A percentile compares a stretch with the other conserved stretches of the same genome.
Evolutionary conservation across 2,329 filamentous ascomycete species (phyloP).

Genomic region (Tolypocladium paradoxum): DNA sequence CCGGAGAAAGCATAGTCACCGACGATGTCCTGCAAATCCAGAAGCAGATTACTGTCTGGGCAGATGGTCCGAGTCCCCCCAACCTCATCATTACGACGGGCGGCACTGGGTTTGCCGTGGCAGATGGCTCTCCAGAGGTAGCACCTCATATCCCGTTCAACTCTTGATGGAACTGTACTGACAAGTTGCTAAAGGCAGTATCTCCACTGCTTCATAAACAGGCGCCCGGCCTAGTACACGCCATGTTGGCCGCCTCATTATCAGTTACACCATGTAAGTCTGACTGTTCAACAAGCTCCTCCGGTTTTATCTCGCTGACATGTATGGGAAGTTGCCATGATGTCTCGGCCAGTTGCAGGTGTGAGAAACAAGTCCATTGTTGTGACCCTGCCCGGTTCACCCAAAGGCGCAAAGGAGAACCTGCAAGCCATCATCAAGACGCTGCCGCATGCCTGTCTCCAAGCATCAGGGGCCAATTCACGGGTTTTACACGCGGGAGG

Average conservation of each 20-base stretch:
- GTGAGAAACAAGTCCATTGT: slow-evolving; percentile 73
- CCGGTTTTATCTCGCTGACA: not conserved
- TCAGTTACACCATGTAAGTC: slow-evolving; percentile 78
- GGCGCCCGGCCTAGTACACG: slow-evolving; percentile 86
- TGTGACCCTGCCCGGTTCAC: slow-evolving; percentile 83
- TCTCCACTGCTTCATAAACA: slow-evolving; percentile 68
- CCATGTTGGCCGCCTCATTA: slow-evolving; percentile 79
- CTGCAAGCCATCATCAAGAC: slow-evolving; percentile 78
- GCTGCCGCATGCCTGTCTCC: slow-evolving; percentile 89
- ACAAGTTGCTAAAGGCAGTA: slow-evolving; percentile 49
- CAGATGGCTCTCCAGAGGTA: slow-evolving; percentile 84
- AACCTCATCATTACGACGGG: slow-evolving; percentile 84
- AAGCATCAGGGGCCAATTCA: slow-evolving; percentile 76
- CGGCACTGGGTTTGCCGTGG: slow-evolving; percentile 81
- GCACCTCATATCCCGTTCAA: too few relatives aligned
- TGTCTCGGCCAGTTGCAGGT: slow-evolving; percentile 89
- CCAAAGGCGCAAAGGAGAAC: slow-evolving; percentile 92
- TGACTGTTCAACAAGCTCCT: not conserved
- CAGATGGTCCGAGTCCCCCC: slow-evolving; percentile 50
- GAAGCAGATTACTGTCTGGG: slow-evolving; percentile 58
- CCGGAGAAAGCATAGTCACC: slow-evolving; percentile 62
- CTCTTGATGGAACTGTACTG: not conserved
- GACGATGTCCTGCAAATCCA: slow-evolving; percentile 72
- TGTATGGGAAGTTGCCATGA: slow-evolving; percentile 65
- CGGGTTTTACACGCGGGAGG: slow-evolving; percentile 70